phyloP scores from a whole-genome alignment of 345 rosid species.

The Firmiana major region DNA sequence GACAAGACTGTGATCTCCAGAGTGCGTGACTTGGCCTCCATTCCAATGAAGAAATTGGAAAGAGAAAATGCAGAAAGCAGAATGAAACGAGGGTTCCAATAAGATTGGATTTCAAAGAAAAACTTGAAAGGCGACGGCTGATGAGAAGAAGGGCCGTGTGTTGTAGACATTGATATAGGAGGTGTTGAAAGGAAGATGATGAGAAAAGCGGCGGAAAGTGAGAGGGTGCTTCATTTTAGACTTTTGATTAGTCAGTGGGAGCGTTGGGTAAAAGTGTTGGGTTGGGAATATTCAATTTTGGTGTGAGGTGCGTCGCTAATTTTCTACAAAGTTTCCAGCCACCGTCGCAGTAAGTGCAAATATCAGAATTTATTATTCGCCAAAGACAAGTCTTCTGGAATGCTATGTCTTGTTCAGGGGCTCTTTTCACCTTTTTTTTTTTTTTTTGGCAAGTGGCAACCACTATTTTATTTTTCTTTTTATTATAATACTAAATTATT shows the following conservation, averaged over 20 bases:
- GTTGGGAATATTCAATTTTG: neutral
- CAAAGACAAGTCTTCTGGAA: no score
- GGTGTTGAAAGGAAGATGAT: neutral
- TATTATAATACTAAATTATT: no score
- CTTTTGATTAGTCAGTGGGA: neutral
- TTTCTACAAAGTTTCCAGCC: no score
- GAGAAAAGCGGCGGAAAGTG: constrained; percentile 10
- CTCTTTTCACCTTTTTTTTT: no score
- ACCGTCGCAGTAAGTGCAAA: no score
- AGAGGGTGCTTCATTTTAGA: neutral
- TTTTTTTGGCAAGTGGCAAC: no score
- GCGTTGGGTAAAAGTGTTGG: neutral
- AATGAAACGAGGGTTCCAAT: neutral
- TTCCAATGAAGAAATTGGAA: neutral
- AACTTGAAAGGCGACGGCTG: neutral
- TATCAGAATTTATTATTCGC: no score
- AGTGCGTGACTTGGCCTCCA: constrained; percentile 16
- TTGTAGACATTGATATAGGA: neutral
- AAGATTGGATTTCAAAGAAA: neutral
- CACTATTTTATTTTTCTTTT: no score
- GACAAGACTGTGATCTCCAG: constrained; percentile 55
- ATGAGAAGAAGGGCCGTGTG: neutral
- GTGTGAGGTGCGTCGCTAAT: neutral
- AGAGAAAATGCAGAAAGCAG: neutral
- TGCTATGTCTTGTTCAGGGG: no score